phyloP scores from a whole-genome alignment of 805 yeast genomes.

The Candida bentonensis region DNA sequence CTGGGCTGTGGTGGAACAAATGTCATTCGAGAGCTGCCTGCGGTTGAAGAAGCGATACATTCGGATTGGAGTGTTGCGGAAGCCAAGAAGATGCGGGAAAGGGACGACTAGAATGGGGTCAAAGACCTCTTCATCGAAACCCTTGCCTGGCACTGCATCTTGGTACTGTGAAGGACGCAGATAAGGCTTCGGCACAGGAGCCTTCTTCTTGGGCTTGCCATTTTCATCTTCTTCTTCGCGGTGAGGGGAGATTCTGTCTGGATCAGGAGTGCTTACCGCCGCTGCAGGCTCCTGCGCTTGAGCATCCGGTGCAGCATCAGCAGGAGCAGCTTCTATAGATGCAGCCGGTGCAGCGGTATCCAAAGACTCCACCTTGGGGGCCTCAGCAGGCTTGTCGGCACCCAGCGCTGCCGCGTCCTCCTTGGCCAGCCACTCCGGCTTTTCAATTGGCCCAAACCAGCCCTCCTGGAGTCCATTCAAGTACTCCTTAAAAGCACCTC shows the following conservation, averaged over 20 bases:
- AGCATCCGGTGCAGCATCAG: conserved; percentile 10
- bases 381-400: conserved; percentile 6
- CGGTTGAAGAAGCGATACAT: conserved; percentile 65
- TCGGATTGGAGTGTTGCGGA: conserved; percentile 59
- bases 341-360: conserved; percentile 2
- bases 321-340: conserved; percentile 8
- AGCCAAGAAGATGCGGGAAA: conserved; percentile 68
- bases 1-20: conserved; percentile 40
- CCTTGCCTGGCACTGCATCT: conserved; percentile 43
- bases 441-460: conserved; percentile 72
- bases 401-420: conserved; percentile 6
- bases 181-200: conserved; percentile 49
- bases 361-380: conserved; percentile 1
- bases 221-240: conserved; percentile 10
- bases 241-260: conserved; percentile 8
- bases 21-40: conserved; percentile 55
- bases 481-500: conserved; percentile 94
- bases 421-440: conserved; percentile 22
- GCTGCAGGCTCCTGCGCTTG: conserved; percentile 7
- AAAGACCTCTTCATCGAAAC: conserved; percentile 28
- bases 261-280: conserved; percentile 6
- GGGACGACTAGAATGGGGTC: conserved; percentile 65
- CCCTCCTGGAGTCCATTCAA: conserved; percentile 89
- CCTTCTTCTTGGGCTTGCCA: conserved; percentile 19
- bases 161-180: conserved; percentile 46